Evolutionary conservation across 2,329 filamentous ascomycete genomes (phyloP), one percentile per base, ranked within the genome.

Genomic region (Alternaria incomplexa): DNA sequence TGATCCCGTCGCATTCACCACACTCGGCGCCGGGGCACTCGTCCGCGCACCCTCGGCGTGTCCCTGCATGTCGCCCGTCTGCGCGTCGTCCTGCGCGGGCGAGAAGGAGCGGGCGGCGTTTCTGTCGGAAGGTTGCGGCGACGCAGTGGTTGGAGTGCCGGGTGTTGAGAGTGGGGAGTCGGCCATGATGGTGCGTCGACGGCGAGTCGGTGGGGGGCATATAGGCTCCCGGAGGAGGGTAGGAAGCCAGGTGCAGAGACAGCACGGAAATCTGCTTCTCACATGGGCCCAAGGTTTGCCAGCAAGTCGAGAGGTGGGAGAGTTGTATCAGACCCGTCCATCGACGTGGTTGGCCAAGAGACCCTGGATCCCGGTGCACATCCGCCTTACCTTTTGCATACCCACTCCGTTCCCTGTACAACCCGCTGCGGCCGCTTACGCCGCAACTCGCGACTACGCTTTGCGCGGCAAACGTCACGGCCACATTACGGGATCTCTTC

Each of bases 111-210:
- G 62, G 45, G 58, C 63, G 36, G 64, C 56, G 43, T 72, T 70
- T 15, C 73, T 71, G 9, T 78, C 75, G 51, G 67, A 65, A 40
- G 71, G 64, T 58, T 65, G 64, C 51, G 77, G 75, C 63, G 78
- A 76, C 28, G 67, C 66, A 28, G 75, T 68, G 57, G 68, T 72
- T 63, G 69, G 69, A 17, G 70, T 73, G 62, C 65, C 66, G 61
- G 75, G 75, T 20, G 64, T 62, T 44, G 72, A 72, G 62, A 67
- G 74, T 61, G 75, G 72, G 65, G 74, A 75, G 66, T 70, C 72
- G 63, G 59, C 76, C 77, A 80, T 79, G 71, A 63, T 75, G 69
- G 54, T 64, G 59, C 69, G 69, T 66, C 63, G 64, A 66, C 72
- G 74, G 69, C 65, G 61, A 62, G 65, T 56, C 65, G 55, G 58